Evolutionary conservation across 495 filamentous ascomycete species (phyloP), one percentile per base, ranked within the genome.

Genomic region (Xanthoparmelia taractica): DNA sequence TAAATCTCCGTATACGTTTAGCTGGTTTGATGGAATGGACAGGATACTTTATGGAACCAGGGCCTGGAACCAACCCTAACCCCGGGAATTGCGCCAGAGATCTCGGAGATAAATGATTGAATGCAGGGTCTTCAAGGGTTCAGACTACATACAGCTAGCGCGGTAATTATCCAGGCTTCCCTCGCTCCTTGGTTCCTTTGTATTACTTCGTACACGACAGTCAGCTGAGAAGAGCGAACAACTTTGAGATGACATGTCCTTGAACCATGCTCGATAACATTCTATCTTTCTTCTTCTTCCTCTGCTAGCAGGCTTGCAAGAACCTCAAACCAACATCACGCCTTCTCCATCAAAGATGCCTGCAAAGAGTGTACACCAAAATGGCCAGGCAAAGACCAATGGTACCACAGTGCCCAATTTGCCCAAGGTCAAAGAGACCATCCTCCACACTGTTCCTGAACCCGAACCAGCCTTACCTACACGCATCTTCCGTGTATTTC

Each of bases 391-490:
- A 10, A 29, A 4, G 27, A 52, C 48, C 0, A 52, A 52, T 18
- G 27, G 12, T 0, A 31, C 11, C 48, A 31, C 18, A 17, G 11
- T 48, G 23, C 45, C 45, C n/a, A 12, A 25, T 20, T 31, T 52
- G 27, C 25, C 25, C 48, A 31, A 52, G 48, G 27, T 27, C n/a
- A 57, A 63, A 18, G 27, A 58, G 20, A 8, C 40, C 5, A 25
- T 63, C 20, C 34, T 63, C 23, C 61, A 58, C 33, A 33, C 3
- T 50, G 47, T 41, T 4, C 55, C 61, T 5, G 41, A 31, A 8
- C 20, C 40, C 17, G 61, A 63, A 50, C 54, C 61, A 27, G 40
- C 55, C 31, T 23, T 56, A 15, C 15, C 25, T 17, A 63, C n/a
- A 36, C 40, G 61, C 38, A 23, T 63, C 10, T 34, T 27, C n/a